Base-by-base conservation (phyloP, 441 rosid genomes). In the Euphorbia schlechtendalii region DNA sequence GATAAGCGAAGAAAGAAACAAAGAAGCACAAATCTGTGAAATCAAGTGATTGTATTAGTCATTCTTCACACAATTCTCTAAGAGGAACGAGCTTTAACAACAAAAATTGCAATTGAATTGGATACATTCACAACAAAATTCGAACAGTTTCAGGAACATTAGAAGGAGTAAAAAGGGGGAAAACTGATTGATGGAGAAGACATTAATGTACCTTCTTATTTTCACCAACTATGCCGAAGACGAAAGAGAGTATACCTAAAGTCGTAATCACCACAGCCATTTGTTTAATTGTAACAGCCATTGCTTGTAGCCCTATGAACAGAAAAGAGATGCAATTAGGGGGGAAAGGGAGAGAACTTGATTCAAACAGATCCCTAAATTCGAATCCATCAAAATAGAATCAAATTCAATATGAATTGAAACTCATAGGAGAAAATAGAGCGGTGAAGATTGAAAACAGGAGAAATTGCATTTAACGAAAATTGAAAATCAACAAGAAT, bases 221-320 rank as follows among this genome's bases (percentile, higher is more conserved):
- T 79, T 94, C 97, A 0, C 96, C 99, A 40, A 94, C 49, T 3
- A 90, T 82, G 40, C 97, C 97, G 32, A 84, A 82, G 22, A 89
- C 4, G 79, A 90, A 90, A 12, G 99, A 90, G 53, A 86, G 17
- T 3, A 78, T 65, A 25, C 99, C 99, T 45, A 86, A 73, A 30
- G 76, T 61, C 2, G 83, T 79, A 36, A 90, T 84, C 17, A 86
- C 67, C 27, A 86, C 61, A 58, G 96, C 73, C 87, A 83, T 89
- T 30, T 77, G 88, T 71, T 75, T 85, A 72, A 94, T 75, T 38
- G 83, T 79, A 60, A 84, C 72, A 67, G 87, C 88, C 97, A 90
- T 90, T 20, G 28, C 63, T 56, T 10, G 67, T 41, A 45, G 59
- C 28, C 9, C 27, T 24, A 5, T 24, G 34, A 9, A 55, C 28